phyloP scores from a whole-genome alignment of 2,329 filamentous ascomycete species.

The Alternaria sp. region DNA sequence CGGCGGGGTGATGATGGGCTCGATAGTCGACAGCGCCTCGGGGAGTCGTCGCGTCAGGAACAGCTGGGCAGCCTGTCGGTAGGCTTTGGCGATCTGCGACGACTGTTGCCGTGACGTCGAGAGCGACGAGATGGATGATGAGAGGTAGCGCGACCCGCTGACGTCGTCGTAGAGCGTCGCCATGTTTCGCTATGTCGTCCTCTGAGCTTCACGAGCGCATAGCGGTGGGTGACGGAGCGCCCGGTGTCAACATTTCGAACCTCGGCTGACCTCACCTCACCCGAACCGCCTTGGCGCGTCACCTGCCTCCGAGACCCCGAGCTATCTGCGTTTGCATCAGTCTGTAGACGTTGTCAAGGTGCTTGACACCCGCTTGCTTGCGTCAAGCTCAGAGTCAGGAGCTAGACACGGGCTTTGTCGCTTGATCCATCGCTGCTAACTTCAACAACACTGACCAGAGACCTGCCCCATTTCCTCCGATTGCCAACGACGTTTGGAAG shows the following conservation, averaged over 20 bases:
- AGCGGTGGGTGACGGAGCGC: constrained; percentile 14
- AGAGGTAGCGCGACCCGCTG: constrained; percentile 64
- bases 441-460: too few relatives aligned
- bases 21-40: constrained; percentile 84
- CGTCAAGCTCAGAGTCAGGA: constrained; percentile 8
- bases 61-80: constrained; percentile 90
- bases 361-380: constrained; percentile 16
- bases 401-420: constrained; percentile 9
- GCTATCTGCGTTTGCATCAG: background rate
- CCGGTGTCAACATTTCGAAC: constrained; percentile 26
- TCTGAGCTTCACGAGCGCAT: constrained; percentile 13
- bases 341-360: background rate
- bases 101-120: constrained; percentile 70
- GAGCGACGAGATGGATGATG: constrained; percentile 73
- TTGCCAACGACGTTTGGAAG: too few relatives aligned
- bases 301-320: constrained; percentile 8
- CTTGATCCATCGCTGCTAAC: constrained; percentile 23
- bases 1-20: constrained; percentile 76
- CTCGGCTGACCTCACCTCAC: constrained; percentile 21
- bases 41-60: constrained; percentile 93
- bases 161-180: constrained; percentile 59
- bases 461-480: too few relatives aligned
- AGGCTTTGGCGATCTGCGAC: constrained; percentile 84
- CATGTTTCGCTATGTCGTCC: constrained; percentile 34
- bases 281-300: constrained; percentile 20